Evolutionary conservation across 2,329 filamentous ascomycete genomes (phyloP), one percentile per base, ranked within the genome.

Genomic region (Niveomyces coronatus): DNA sequence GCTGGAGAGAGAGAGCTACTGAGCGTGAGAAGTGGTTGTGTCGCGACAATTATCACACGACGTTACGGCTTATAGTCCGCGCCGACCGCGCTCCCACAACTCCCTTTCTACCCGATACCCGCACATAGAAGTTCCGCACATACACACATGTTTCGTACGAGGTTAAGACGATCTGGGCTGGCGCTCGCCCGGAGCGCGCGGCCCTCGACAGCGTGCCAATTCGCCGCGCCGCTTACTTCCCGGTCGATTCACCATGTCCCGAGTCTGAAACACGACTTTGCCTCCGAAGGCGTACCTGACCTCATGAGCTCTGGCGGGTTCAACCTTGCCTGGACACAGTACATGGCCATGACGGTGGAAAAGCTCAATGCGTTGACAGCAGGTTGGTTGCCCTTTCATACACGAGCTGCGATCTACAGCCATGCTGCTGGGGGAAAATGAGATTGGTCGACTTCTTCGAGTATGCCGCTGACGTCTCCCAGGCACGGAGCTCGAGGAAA

Each of bases 281-380:
- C n/a, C n/a, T 55, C 57, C 35, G 42, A 68, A 31, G 73, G 69
- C 42, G 68, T 94, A 5, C 72, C 76, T n/a, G 75, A 76, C 11
- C 69, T 96, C 44, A 68, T 94, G 55, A 79, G 79, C 20, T 58
- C 70, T 2, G 66, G 72, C 35, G 84, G 75, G 39, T 93, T 84
- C 61, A 64, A 81, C 40, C 71, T 85, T 39, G 79, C 87, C 35
- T 98, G 86, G 79, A 80, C 72, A 23, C 69, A 87, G 53, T 94
- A 95, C 64, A 87, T 94, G 70, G 56, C 65, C 26, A 62, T 82
- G 47, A 69, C 89, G 52, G 60, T 88, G 37, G 68, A 85, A 45
- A 83, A 82, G 61, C 71, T 96, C 56, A 93, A 93, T 60, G 62
- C 67, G 41, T 60, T 83, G 52, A 82, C 76, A 44, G 75, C 71